phyloP scores from a whole-genome alignment of 148 eudicot genomes.

The Vaccinium vitisidaea region DNA sequence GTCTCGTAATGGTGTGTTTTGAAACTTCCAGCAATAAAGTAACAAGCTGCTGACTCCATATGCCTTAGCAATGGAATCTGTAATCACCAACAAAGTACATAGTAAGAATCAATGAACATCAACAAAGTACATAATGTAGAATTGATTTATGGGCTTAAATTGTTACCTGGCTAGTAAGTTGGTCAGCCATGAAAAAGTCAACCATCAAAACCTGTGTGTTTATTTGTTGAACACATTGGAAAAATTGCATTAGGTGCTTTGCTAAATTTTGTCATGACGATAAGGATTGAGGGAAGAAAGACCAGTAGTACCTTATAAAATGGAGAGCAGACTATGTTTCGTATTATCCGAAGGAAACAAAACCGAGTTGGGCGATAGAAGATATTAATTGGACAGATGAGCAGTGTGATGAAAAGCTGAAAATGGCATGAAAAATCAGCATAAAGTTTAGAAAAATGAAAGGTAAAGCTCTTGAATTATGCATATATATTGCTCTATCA shows the following conservation, averaged over 20 bases:
- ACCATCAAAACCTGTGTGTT: constrained; percentile 74
- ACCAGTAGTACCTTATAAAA: constrained; percentile 58
- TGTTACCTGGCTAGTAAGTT: constrained; percentile 90
- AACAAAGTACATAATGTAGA: background rate
- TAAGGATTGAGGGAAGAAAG: background rate
- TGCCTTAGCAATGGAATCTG: constrained; percentile 82
- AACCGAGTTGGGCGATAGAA: constrained; percentile 77
- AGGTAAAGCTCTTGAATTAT: background rate
- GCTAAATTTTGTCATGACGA: background rate
- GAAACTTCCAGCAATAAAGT: constrained; percentile 69
- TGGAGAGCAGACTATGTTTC: constrained; percentile 90
- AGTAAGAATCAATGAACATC: background rate
- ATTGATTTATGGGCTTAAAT: background rate
- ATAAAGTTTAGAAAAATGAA: background rate
- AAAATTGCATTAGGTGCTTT: background rate
- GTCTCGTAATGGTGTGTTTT: constrained; percentile 52
- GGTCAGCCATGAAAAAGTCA: constrained; percentile 99
- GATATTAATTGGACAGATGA: constrained; percentile 71
- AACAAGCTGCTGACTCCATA: constrained; percentile 80
- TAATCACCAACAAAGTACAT: background rate
- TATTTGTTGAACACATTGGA: background rate
- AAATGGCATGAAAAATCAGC: constrained; percentile 6
- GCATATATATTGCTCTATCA: background rate
- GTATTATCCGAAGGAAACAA: constrained; percentile 70
- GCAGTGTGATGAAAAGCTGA: constrained; percentile 50